These are phyloP conservation scores for Globisporangium solare DNA, from an alignment of 352 stramenopile genomes.

Conservation along the genomic window DNA sequence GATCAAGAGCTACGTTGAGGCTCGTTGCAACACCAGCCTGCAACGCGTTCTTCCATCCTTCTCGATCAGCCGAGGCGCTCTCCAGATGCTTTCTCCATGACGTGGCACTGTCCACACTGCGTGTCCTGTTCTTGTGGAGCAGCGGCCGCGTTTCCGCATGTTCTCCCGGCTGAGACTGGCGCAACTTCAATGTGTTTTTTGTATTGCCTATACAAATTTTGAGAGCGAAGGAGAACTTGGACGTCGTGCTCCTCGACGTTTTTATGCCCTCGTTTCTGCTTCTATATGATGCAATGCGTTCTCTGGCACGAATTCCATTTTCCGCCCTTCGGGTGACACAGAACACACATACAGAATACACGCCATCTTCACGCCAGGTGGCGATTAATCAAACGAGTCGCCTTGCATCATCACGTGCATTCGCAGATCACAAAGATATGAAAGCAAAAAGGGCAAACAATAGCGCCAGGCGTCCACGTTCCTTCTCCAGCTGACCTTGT, in stretches of 20 bases:
- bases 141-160: neutral
- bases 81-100: neutral
- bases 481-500: conserved; percentile 1
- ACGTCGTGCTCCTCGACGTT: neutral
- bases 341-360: neutral
- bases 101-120: neutral
- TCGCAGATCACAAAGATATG: conserved; percentile 8
- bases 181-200: neutral
- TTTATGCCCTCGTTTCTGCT: neutral
- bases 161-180: neutral
- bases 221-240: neutral
- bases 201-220: neutral
- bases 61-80: neutral
- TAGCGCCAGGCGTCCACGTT: neutral
- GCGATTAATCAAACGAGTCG: conserved; percentile 9
- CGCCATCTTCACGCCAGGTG: neutral
- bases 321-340: neutral
- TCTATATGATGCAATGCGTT: neutral
- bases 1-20: neutral
- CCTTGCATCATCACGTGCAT: conserved; percentile 7
- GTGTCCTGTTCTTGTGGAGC: neutral
- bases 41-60: neutral
- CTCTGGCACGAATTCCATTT: neutral
- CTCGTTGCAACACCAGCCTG: neutral
- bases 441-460: neutral